A percentile compares a stretch with the other conserved stretches of the same genome.
Conservation (phyloP, 768 basidiomycete genomes). For the Phaffia tasmanica region DNA sequence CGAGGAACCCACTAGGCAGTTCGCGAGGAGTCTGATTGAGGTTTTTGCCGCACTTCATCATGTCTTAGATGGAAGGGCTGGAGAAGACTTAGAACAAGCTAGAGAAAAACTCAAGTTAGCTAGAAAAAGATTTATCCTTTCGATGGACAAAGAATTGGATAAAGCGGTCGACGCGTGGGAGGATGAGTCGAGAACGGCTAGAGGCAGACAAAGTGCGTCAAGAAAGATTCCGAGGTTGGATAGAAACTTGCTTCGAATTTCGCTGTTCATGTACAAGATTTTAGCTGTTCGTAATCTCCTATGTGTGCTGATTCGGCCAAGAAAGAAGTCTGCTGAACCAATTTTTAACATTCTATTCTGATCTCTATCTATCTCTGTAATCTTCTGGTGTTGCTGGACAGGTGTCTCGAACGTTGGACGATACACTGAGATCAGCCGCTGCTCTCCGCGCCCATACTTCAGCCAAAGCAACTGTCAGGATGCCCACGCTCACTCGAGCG, state of each 20-base stretch:
- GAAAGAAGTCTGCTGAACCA: background rate
- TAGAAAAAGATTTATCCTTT: background rate
- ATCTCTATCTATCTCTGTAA: background rate
- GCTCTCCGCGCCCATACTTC: slow-evolving; percentile 5
- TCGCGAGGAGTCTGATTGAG: background rate
- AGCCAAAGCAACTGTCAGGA: background rate
- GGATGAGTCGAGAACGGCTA: background rate
- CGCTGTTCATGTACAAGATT: slow-evolving; percentile 19
- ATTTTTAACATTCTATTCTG: background rate
- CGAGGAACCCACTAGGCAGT: slow-evolving; percentile 12
- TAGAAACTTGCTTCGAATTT: slow-evolving; percentile 19
- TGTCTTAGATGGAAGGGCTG: slow-evolving; percentile 9
- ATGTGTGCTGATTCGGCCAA: background rate
- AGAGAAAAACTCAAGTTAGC: background rate
- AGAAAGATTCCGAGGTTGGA: background rate
- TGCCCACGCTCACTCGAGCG: slow-evolving; percentile 9
- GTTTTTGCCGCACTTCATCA: slow-evolving; percentile 16
- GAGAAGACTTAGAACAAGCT: background rate
- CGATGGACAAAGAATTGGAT: slow-evolving; percentile 16
- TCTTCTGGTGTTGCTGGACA: background rate
- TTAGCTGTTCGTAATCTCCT: background rate
- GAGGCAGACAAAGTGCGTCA: no score
- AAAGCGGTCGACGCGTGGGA: slow-evolving; percentile 18
- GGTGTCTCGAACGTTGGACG: slow-evolving; percentile 14
- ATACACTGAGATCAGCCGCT: background rate